Evolutionary conservation across 176 grass and related monocot genomes (phyloP), one percentile per base, ranked within the genome.

Genomic region (Carex littledalei): DNA sequence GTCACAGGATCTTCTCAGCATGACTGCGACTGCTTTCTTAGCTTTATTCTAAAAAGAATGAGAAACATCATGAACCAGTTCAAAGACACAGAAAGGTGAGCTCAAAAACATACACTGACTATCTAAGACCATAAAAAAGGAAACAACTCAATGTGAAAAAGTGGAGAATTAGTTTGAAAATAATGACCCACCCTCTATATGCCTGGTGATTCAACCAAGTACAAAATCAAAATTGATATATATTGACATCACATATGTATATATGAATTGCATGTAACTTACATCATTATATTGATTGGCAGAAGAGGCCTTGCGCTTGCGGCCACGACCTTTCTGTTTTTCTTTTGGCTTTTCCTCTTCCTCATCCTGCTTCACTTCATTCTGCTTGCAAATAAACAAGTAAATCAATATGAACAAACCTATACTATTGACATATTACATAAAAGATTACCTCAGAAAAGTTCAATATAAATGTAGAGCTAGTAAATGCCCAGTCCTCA

Each of bases 11-110:
- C 93, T 93, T 85, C 71, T 89, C 80, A 99, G 90, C 96, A 99
- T 99, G 52, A 90, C 96, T 67, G 79, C 88, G 39, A 99, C 96
- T 64, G 96, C 96, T 34, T 87, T 95, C 90, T 95, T 95, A 21
- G 96, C 96, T 78, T 89, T 99, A 65, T 87, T 94, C 96, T 99
- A 84, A 70, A 89, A 15, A 79, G 77, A 10, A 37, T 69, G 82
- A 85, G 13, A 61, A 26, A 4, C 67, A 73, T 62, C 56, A 16
- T 16, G 75, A 66, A 45, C 85, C 5, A 90, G 22, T 69, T 21
- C 64, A 72, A 66, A 52, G 18, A 84, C 16, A 34, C 63, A 34
- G 31, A 56, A 67, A 21, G 14, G 31, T 81, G 54, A 29, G 49
- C 73, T 35, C 26, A 89, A 57, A 78, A 10, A 82, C 0, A 18